Evolutionary conservation across 495 filamentous ascomycete species (phyloP).

Genomic region (Copromyces sp.): DNA sequence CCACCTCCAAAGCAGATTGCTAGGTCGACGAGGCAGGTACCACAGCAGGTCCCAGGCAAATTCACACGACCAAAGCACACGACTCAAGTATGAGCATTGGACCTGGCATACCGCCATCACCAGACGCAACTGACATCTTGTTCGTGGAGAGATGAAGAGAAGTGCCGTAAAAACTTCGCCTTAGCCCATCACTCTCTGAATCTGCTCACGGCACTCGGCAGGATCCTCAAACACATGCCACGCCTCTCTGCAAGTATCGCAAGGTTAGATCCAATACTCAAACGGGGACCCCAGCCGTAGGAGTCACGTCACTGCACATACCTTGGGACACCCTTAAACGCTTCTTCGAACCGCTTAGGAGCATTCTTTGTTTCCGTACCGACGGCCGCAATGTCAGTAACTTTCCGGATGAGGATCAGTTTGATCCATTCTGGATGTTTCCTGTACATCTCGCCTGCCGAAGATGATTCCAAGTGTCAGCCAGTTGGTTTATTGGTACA

Average conservation of each 20-base stretch:
- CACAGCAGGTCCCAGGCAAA: neutral
- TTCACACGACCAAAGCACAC: neutral
- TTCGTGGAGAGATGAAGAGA: neutral
- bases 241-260: slow-evolving; percentile 25
- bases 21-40: neutral
- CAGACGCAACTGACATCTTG: neutral
- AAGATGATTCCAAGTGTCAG: slow-evolving; percentile 2
- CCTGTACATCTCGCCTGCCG: slow-evolving; percentile 26
- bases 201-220: slow-evolving; percentile 41
- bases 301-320: neutral
- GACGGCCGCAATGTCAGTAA: slow-evolving; percentile 62
- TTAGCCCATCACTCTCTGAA: slow-evolving; percentile 24
- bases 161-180: neutral
- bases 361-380: slow-evolving; percentile 63
- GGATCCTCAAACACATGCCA: slow-evolving; percentile 80
- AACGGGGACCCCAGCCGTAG: neutral
- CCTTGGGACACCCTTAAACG: slow-evolving; percentile 63
- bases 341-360: slow-evolving; percentile 63
- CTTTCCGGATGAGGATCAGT: slow-evolving; percentile 73
- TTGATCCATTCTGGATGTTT: slow-evolving; percentile 61
- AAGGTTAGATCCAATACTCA: neutral
- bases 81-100: neutral
- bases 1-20: neutral
- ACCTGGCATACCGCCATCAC: neutral
- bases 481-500: neutral